These are phyloP conservation scores for Coemansia sp. DNA, from an alignment of 192 early-diverging fungal genomes.

Conservation along the genomic window DNA sequence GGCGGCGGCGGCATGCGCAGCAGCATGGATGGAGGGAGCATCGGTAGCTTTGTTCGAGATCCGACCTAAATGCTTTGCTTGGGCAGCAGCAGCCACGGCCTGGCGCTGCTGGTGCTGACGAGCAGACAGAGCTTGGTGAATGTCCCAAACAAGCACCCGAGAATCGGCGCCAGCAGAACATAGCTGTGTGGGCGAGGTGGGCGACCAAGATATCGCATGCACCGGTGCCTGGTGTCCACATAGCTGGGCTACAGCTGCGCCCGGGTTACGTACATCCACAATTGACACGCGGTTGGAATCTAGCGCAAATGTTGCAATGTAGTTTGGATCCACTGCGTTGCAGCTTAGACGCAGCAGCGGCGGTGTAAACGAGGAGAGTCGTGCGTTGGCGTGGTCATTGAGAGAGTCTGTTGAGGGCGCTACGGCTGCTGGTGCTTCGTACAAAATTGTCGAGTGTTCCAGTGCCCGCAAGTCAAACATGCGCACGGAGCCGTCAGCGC, in stretches of 20 bases:
- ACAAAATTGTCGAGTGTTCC: constrained; percentile 97
- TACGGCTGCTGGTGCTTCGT: constrained; percentile 71
- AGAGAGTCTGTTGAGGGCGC: constrained; percentile 26
- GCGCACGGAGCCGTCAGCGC: constrained; percentile 95
- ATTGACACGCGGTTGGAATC: constrained; percentile 80
- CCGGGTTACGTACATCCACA: constrained; percentile 89
- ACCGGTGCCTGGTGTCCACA: constrained; percentile 73
- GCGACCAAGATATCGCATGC: constrained; percentile 87
- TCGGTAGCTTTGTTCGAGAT: constrained; percentile 16
- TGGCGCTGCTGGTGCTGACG: constrained; percentile 49
- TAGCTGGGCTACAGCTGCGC: constrained; percentile 80
- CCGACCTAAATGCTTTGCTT: constrained; percentile 46
- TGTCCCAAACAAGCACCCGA: constrained; percentile 92
- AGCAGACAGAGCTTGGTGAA: constrained; percentile 53
- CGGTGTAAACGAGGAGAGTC: constrained; percentile 39
- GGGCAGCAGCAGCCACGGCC: constrained; percentile 39
- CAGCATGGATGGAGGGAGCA: constrained; percentile 46
- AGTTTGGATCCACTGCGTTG: constrained; percentile 87
- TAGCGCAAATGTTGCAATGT: constrained; percentile 87
- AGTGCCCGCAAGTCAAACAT: constrained; percentile 96
- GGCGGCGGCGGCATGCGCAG: constrained; percentile 49
- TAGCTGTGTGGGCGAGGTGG: constrained; percentile 72
- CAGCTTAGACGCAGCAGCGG: constrained; percentile 83
- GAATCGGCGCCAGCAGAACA: constrained; percentile 88
- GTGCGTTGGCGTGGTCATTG: constrained; percentile 15